These are phyloP conservation scores for Lophiostoma macrostomum DNA, from an alignment of 495 filamentous ascomycete species.

Conservation along the genomic window DNA sequence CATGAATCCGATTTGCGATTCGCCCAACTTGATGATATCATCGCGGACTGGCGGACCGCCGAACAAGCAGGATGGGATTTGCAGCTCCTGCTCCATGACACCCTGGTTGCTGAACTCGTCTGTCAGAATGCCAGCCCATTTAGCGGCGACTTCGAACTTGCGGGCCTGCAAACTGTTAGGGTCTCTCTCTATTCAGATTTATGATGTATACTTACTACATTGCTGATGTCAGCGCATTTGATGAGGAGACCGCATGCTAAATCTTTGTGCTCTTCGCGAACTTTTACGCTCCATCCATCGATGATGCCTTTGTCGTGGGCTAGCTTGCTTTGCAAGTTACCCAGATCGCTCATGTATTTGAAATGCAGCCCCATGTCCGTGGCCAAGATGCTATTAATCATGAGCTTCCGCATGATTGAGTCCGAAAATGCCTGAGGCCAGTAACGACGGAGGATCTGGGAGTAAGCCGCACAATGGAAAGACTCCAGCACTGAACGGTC, in stretches of 20 bases:
- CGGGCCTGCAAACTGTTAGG: conserved; percentile 61
- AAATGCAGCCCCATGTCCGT: conserved; percentile 98
- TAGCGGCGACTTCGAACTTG: conserved; percentile 71
- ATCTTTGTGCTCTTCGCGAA: conserved; percentile 67
- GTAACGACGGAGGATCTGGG: conserved; percentile 87
- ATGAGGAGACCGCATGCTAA: conserved; percentile 85
- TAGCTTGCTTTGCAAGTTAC: conserved; percentile 71
- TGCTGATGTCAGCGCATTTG: conserved; percentile 98
- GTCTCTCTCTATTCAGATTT: conserved; percentile 32
- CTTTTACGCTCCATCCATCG: conserved; percentile 69
- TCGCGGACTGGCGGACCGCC: conserved; percentile 79
- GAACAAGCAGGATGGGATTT: conserved; percentile 81
- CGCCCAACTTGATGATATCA: conserved; percentile 73
- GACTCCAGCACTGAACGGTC: conserved; percentile 95
- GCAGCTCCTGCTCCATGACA: conserved; percentile 81
- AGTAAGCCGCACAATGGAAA: conserved; percentile 96
- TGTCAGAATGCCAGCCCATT: conserved; percentile 87
- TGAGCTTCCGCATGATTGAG: conserved; percentile 72
- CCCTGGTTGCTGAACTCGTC: conserved; percentile 94
- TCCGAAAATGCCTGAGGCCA: conserved; percentile 81
- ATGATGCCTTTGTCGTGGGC: conserved; percentile 55
- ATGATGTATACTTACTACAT: conserved; percentile 61
- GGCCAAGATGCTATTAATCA: conserved; percentile 92
- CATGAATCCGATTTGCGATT: conserved; percentile 92
- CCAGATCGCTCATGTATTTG: conserved; percentile 86